Evolutionary conservation across 225 moss, liverwort and hornwort species (phyloP), one percentile per base, ranked within the genome.

Genomic region (Bryoerythrophyllum caledonicum): DNA sequence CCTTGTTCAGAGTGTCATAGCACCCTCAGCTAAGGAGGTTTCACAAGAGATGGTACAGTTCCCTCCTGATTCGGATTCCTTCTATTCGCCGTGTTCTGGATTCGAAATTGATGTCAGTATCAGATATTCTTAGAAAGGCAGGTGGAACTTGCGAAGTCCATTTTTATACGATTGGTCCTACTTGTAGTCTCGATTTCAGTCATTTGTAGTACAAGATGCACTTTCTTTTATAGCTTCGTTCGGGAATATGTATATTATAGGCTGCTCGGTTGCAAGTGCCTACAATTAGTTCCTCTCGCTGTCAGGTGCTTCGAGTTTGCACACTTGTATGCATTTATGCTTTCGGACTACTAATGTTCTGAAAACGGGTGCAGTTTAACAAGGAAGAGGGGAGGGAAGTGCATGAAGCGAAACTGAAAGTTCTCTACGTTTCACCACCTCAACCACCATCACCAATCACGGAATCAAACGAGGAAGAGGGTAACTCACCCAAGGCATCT

Each of bases 361-460:
- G 43, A 15, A 32, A 41, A 63, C 11, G 41, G 63, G 8, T 77
- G 76, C 95, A 99, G 99, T 99, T 99, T 65, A 99, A 89, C 60
- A 99, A 95, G 78, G 99, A 99, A 55, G 67, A 87, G 62, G 99
- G 95, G 19, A 88, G 76, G 71, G 93, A 93, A 26, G 90, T 99
- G 16, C 89, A 91, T 44, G 99, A 99, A 76, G 94, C 99, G 25
- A 99, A 99, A 84, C 67, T 99, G 81, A 93, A 89, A 70, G 99
- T 95, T 57, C 65, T 95, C 13, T 99, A 95, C 66, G 99, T 97
- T 73, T 72, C 99, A 67, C 99, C 99, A 30, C 95, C 99, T 62
- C 95, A 99, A 88, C 99, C 95, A 55, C 99, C 99, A 65, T 99
- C 99, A 34, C 99, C 95, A 58, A 93, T 99, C 62, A 91, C 99